phyloP scores from a whole-genome alignment of 2,329 filamentous ascomycete genomes.

The Gnomoniopsis smithogilvyi region DNA sequence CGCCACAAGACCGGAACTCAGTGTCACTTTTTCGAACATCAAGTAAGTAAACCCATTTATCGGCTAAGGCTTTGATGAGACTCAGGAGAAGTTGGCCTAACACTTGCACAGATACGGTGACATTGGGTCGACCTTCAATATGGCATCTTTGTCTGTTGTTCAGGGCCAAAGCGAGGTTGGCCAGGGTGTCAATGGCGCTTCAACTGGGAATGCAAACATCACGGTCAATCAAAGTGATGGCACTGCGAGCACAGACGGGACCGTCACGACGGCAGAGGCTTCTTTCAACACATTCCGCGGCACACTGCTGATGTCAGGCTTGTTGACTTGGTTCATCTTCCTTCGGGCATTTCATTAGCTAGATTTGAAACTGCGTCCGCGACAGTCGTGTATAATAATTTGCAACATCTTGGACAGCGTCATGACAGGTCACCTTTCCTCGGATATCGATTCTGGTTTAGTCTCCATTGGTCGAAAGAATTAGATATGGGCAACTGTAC shows the following conservation, averaged over 20 bases:
- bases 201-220: too few relatives aligned
- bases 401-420: too few relatives aligned
- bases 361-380: too few relatives aligned
- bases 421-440: too few relatives aligned
- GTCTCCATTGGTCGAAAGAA: too few relatives aligned
- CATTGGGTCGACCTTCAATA: neutral
- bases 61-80: neutral
- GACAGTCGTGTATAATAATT: too few relatives aligned
- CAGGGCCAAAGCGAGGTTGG: neutral
- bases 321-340: neutral
- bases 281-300: neutral
- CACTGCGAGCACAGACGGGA: neutral
- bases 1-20: neutral
- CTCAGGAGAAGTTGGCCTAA: too few relatives aligned
- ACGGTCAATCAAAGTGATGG: too few relatives aligned
- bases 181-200: neutral
- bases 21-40: slow-evolving; percentile 1
- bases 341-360: too few relatives aligned
- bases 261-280: neutral
- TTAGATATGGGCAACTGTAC: too few relatives aligned
- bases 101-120: neutral
- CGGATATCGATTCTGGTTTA: too few relatives aligned
- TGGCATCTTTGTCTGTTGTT: neutral
- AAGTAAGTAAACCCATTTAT: neutral
- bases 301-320: neutral